A percentile compares a stretch with the other conserved stretches of the same genome.
These are phyloP conservation scores for Arthrobotrys sinensis DNA, from an alignment of 2,329 filamentous ascomycete species.

Conservation along the genomic window DNA sequence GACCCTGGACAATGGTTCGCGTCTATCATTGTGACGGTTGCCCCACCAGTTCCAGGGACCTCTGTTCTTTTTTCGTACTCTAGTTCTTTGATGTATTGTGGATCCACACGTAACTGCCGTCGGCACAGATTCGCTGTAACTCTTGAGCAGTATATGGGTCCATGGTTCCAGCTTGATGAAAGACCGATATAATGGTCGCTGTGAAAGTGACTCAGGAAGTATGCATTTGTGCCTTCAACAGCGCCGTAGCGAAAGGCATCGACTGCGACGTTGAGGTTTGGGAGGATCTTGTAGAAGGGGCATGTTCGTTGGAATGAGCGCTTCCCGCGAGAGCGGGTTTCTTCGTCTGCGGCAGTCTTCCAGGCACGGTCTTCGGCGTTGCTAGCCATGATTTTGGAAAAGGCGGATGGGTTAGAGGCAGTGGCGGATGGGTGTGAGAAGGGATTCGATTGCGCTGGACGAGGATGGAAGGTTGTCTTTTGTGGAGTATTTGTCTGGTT, in stretches of 20 bases:
- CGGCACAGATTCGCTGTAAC: slow-evolving; percentile 91
- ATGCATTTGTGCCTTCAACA: slow-evolving; percentile 90
- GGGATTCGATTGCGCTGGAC: slow-evolving; percentile 53
- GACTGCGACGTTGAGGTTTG: slow-evolving; percentile 91
- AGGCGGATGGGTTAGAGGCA: slow-evolving; percentile 76
- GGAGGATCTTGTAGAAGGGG: slow-evolving; percentile 98
- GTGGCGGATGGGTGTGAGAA: slow-evolving; percentile 61
- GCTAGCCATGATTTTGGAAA: slow-evolving; percentile 91
- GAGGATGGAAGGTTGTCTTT: slow-evolving; percentile 46
- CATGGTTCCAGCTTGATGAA: slow-evolving; percentile 89
- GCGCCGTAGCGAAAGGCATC: slow-evolving; percentile 97
- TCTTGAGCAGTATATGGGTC: slow-evolving; percentile 95
- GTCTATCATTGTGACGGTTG: slow-evolving; percentile 91
- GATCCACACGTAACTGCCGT: slow-evolving; percentile 86
- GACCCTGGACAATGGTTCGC: slow-evolving; percentile 98
- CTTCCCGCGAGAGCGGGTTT: slow-evolving; percentile 70
- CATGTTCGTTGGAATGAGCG: slow-evolving; percentile 87
- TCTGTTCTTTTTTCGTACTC: slow-evolving; percentile 87
- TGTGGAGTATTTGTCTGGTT: slow-evolving; percentile 62
- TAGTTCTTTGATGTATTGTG: slow-evolving; percentile 85
- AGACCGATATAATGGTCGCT: slow-evolving; percentile 97
- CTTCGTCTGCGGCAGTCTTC: slow-evolving; percentile 88
- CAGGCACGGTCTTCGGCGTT: slow-evolving; percentile 93
- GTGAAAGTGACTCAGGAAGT: slow-evolving; percentile 98
- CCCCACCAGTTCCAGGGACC: slow-evolving; percentile 85